Evolutionary conservation across 2,329 filamentous ascomycete species (phyloP).

Genomic region (Clonostachys solani): DNA sequence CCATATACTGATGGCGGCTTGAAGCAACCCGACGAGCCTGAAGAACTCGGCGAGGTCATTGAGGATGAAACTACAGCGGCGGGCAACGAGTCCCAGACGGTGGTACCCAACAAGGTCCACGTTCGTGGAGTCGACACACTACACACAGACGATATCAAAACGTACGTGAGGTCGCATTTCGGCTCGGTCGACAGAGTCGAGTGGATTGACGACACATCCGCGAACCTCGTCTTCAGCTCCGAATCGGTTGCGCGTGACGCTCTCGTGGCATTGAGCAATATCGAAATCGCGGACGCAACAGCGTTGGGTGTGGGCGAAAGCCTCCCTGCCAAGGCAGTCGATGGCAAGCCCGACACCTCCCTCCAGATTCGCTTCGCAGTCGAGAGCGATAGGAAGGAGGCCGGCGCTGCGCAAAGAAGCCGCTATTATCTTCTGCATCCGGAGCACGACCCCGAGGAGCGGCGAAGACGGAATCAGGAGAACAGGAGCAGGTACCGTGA

Average conservation of each 20-base stretch:
- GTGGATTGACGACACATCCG: slow-evolving; percentile 93
- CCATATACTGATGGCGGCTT: background rate
- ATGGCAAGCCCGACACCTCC: slow-evolving; percentile 62
- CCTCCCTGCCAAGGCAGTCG: slow-evolving; percentile 64
- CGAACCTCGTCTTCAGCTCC: slow-evolving; percentile 75
- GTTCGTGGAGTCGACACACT: slow-evolving; percentile 79
- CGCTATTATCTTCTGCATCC: slow-evolving; percentile 91
- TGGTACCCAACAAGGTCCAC: slow-evolving; percentile 63
- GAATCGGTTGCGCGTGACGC: slow-evolving; percentile 48
- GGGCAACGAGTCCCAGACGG: slow-evolving; percentile 22
- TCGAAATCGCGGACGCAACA: slow-evolving; percentile 47
- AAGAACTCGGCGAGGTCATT: slow-evolving; percentile 29
- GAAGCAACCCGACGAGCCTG: slow-evolving; percentile 26
- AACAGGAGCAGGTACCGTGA: slow-evolving; percentile 62
- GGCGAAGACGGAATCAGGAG: slow-evolving; percentile 51
- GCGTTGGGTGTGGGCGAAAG: slow-evolving; percentile 58
- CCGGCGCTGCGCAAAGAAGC: slow-evolving; percentile 74
- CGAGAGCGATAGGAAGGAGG: slow-evolving; percentile 72
- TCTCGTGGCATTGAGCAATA: slow-evolving; percentile 45
- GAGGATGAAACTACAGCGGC: background rate
- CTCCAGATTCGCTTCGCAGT: slow-evolving; percentile 74
- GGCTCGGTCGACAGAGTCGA: slow-evolving; percentile 62
- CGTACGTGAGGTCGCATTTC: slow-evolving; percentile 69
- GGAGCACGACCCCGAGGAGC: slow-evolving; percentile 78
- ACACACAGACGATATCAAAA: slow-evolving; percentile 74